phyloP scores from a whole-genome alignment of 306 rosid species.

The Malus sieversii region DNA sequence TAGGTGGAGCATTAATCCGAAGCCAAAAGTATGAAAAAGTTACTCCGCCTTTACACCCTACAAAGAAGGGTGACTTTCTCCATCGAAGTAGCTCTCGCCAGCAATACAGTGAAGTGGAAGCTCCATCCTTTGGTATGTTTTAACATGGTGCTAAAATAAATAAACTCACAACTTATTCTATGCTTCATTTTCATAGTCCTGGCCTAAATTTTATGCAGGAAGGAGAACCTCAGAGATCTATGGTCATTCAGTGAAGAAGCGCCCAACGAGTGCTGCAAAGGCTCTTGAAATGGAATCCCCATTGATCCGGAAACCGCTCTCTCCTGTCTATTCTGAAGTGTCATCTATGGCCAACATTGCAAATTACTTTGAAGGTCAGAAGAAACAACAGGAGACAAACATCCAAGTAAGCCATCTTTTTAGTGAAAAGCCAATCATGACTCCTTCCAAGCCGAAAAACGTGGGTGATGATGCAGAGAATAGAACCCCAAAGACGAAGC shows the following conservation, averaged over 20 bases:
- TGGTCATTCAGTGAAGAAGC: conserved; percentile 25
- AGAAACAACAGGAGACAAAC: neutral
- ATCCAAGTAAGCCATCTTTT: neutral
- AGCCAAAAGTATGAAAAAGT: conserved; percentile 34
- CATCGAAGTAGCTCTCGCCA: conserved; percentile 31
- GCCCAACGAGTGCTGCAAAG: conserved; percentile 15
- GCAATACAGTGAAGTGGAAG: conserved; percentile 23
- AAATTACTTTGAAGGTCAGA: conserved; percentile 23
- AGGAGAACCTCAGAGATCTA: conserved; percentile 21
- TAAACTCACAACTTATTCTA: neutral
- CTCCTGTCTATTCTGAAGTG: conserved; percentile 38
- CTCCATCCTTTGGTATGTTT: conserved; percentile 27
- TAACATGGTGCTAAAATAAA: neutral
- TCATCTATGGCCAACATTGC: conserved; percentile 32
- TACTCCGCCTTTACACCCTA: conserved; percentile 29
- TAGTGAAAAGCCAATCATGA: conserved; percentile 16
- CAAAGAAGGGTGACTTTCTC: conserved; percentile 28
- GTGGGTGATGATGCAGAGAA: conserved; percentile 28
- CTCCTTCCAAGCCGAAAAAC: conserved; percentile 33
- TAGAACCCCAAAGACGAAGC: conserved; percentile 40
- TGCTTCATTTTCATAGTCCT: neutral
- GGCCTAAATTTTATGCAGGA: conserved; percentile 20
- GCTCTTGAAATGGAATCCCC: conserved; percentile 24
- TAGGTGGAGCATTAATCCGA: conserved; percentile 49
- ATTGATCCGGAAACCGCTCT: conserved; percentile 44